Evolutionary conservation across 805 yeast genomes (phyloP).

Genomic region (Diddensiella santjacobensis): DNA sequence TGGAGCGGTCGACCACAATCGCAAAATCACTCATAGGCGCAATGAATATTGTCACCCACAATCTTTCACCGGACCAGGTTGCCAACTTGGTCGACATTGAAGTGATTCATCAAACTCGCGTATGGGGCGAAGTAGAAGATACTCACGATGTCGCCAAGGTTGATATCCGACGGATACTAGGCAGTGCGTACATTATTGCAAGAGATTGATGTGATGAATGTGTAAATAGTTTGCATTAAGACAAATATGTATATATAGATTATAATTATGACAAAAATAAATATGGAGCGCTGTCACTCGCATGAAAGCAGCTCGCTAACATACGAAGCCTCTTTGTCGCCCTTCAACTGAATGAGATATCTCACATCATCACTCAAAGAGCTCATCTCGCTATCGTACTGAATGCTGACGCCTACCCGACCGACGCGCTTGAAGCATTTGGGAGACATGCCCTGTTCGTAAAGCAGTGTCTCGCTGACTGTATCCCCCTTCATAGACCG

Average conservation of each 20-base stretch:
- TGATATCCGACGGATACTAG: constrained; percentile 77
- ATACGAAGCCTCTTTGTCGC: constrained; percentile 27
- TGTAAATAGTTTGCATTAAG: background rate
- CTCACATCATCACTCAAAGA: constrained; percentile 12
- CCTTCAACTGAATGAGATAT: constrained; percentile 30
- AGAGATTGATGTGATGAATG: constrained; percentile 10
- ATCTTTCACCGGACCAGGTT: constrained; percentile 57
- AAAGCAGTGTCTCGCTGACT: constrained; percentile 8
- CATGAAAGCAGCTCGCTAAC: constrained; percentile 20
- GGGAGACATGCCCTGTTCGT: constrained; percentile 10
- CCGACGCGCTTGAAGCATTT: constrained; percentile 17
- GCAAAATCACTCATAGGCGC: constrained; percentile 88
- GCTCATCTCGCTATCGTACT: constrained; percentile 6
- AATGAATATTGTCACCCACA: constrained; percentile 49
- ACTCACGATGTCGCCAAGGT: constrained; percentile 97
- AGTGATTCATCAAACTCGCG: constrained; percentile 73
- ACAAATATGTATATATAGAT: constrained; percentile 1
- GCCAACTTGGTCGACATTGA: constrained; percentile 79
- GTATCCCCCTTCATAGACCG: constrained; percentile 4
- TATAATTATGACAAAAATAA: constrained; percentile 1
- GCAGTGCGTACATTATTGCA: constrained; percentile 68
- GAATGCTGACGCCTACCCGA: constrained; percentile 19
- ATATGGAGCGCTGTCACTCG: background rate
- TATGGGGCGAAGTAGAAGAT: constrained; percentile 99
- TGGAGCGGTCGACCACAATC: constrained; percentile 83